Base-by-base conservation (phyloP, 495 filamentous ascomycete species). In the Friedmanniomyces endolithicus region DNA sequence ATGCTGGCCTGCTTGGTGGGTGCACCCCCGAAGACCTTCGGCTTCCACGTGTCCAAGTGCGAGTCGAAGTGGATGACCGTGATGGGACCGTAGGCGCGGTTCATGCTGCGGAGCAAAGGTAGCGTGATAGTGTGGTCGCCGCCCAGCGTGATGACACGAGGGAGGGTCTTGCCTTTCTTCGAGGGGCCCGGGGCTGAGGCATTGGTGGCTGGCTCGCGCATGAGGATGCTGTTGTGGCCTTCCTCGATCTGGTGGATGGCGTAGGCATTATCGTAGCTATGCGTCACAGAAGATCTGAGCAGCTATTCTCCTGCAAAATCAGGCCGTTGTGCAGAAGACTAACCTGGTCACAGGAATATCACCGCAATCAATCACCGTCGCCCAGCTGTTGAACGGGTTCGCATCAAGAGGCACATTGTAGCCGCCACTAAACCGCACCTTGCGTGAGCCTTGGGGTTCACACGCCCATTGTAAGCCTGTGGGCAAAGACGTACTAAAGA, bases 71-170 rank as follows among this genome's bases (percentile, higher is more conserved):
- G 70, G 43, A 72, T 70, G 40, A 72, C 70, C 43, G 64, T 71
- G 24, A 72, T 64, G 0, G 68, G 70, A 20, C 68, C 70, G 55
- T 72, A 72, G 34, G 65, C 66, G 22, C 66, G 59, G 59, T 67
- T 68, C 41, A 72, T 65, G 56, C 66, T 68, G 29, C 70, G 72
- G 44, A 84, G 71, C 51, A 82, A 62, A 17, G 79, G 78, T 23
- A 83, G 67, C 0, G 79, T 81, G 64, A 82, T 80, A 37, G 80
- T 82, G 63, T 82, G 78, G 63, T 83, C 80, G 50, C 77, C 78
- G 37, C 69, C 70, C 11, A 72, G 57, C 4, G 68, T 72, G 57
- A 72, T 70, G 20, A 72, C 61, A 33, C 70, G 57, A 1, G 70
- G 70, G 3, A 81, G 70, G 6, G 79, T 81, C 67, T 74, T 77